Conservation (phyloP, 495 filamentous ascomycete species). For the Jackrogersella minutella region DNA sequence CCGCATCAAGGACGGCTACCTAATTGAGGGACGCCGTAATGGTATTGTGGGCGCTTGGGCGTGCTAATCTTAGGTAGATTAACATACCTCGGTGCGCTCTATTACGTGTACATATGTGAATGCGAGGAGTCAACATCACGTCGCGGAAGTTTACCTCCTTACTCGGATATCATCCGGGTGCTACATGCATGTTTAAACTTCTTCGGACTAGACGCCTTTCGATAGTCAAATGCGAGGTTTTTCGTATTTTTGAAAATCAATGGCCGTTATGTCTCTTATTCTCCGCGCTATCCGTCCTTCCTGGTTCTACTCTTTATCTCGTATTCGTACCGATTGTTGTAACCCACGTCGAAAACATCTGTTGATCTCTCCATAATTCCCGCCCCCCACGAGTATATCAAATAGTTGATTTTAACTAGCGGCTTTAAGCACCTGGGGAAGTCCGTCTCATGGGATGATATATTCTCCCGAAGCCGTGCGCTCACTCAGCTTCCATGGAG, state of each 20-base stretch:
- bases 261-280: neutral
- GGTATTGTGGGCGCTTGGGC: slow-evolving; percentile 93
- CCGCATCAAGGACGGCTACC: slow-evolving; percentile 90
- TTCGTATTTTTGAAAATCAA: neutral
- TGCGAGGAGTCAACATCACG: slow-evolving; percentile 14
- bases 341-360: neutral
- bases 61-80: slow-evolving; percentile 59
- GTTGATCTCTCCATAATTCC: neutral
- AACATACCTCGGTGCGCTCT: neutral
- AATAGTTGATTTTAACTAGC: neutral
- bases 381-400: neutral
- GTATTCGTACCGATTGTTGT: slow-evolving; percentile 1
- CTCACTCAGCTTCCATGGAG: too few relatives aligned
- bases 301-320: neutral
- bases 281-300: neutral
- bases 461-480: neutral
- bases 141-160: neutral
- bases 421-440: neutral
- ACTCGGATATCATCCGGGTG: neutral
- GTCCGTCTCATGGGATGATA: neutral
- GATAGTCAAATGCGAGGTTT: neutral
- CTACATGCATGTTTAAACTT: neutral
- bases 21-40: slow-evolving; percentile 88
- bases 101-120: slow-evolving; percentile 28
- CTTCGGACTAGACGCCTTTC: neutral